Percentiles rank a stretch among this genome's conserved stretches.
Evolutionary conservation across 768 basidiomycete species (phyloP).

Genomic region (Megacollybia marginata): DNA sequence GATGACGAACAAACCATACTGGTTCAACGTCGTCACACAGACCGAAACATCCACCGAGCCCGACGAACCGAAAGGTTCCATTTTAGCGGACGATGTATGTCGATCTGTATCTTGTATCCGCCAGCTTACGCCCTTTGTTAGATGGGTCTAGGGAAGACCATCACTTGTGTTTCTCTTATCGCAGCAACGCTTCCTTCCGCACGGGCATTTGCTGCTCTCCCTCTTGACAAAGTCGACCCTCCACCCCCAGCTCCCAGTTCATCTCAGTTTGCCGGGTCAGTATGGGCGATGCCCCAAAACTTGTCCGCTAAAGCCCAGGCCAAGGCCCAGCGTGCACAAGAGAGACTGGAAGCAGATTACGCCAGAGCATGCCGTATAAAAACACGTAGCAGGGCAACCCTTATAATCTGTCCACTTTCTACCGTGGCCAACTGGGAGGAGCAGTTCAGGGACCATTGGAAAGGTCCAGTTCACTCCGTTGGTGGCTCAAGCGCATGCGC

Average conservation of each 20-base stretch:
- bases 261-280: conserved; percentile 67
- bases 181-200: conserved; percentile 78
- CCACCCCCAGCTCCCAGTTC: conserved; percentile 25
- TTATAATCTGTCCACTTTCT: conserved; percentile 95
- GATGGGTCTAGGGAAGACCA: conserved; percentile 99
- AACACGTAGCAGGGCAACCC: conserved; percentile 76
- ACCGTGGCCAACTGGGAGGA: conserved; percentile 99
- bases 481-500: conserved; percentile 60
- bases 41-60: conserved; percentile 65
- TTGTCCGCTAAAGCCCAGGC: conserved; percentile 50
- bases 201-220: conserved; percentile 50
- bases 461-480: conserved; percentile 74
- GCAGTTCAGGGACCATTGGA: conserved; percentile 97
- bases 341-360: conserved; percentile 67
- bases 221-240: conserved; percentile 37
- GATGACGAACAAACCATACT: conserved; percentile 37
- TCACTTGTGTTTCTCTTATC: conserved; percentile 90
- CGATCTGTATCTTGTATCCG: conserved; percentile 8
- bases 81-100: conserved; percentile 94
- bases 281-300: conserved; percentile 78
- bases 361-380: conserved; percentile 71
- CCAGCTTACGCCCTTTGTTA: conserved; percentile 23
- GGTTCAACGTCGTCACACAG: conserved; percentile 83
- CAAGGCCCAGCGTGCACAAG: conserved; percentile 58
- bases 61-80: conserved; percentile 73